A percentile compares a stretch with the other conserved stretches of the same genome.
These are phyloP conservation scores for Aplosporella prunicola DNA, from an alignment of 2,329 filamentous ascomycete species.

Conservation along the genomic window DNA sequence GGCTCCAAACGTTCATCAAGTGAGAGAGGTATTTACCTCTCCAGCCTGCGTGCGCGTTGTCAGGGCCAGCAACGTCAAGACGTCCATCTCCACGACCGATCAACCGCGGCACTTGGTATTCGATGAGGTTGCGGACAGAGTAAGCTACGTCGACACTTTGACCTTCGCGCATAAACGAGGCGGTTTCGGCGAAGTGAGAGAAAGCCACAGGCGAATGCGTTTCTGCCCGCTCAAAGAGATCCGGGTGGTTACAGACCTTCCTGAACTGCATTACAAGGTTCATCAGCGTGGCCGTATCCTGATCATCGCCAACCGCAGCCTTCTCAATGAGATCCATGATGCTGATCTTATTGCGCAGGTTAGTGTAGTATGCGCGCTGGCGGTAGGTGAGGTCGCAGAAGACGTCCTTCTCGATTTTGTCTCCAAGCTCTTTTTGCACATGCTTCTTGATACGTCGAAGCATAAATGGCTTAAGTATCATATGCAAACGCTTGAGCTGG, in stretches of 20 bases:
- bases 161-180: constrained; percentile 87
- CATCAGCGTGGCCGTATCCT: constrained; percentile 93
- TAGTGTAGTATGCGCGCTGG: constrained; percentile 86
- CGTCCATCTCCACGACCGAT: constrained; percentile 76
- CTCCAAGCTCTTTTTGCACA: constrained; percentile 94
- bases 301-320: constrained; percentile 84
- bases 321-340: constrained; percentile 98
- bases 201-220: constrained; percentile 78
- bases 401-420: constrained; percentile 95
- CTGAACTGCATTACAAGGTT: constrained; percentile 99
- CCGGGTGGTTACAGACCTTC: constrained; percentile 97
- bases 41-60: constrained; percentile 72
- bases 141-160: constrained; percentile 71
- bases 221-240: constrained; percentile 90
- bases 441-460: constrained; percentile 99
- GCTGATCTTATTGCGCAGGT: constrained; percentile 91
- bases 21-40: constrained; percentile 65
- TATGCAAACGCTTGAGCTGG: constrained; percentile 90
- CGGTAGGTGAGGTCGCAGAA: constrained; percentile 96
- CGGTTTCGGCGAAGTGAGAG: constrained; percentile 86
- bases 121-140: constrained; percentile 76
- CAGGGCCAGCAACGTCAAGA: constrained; percentile 60
- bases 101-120: constrained; percentile 72
- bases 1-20: constrained; percentile 83
- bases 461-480: constrained; percentile 99